These are phyloP conservation scores for Oemleria cerasiformis DNA, from an alignment of 306 rosid genomes.

Conservation along the genomic window DNA sequence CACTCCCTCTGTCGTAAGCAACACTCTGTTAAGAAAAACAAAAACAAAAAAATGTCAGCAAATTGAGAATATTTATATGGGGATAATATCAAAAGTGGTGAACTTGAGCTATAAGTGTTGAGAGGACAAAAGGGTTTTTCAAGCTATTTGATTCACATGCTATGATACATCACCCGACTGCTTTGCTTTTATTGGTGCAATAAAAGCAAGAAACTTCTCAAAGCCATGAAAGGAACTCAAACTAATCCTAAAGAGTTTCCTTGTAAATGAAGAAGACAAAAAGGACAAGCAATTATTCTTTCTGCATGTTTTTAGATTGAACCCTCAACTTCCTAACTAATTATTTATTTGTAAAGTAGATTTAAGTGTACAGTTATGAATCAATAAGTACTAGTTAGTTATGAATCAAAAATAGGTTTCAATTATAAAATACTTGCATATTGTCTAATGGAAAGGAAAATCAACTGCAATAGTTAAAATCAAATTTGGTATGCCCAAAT, in stretches of 20 bases:
- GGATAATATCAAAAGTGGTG: neutral
- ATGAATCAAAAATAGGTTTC: too few species aligned
- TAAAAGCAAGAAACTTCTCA: neutral
- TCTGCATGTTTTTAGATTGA: too few species aligned
- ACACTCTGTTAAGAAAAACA: conserved; percentile 56
- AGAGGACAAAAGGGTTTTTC: neutral
- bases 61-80: neutral
- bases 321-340: too few species aligned
- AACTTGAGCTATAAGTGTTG: neutral
- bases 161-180: neutral
- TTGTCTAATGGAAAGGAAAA: too few species aligned
- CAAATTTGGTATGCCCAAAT: neutral
- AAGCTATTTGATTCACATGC: neutral
- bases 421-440: too few species aligned
- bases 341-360: neutral
- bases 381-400: neutral
- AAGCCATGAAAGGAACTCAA: neutral
- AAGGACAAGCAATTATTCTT: neutral
- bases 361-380: neutral
- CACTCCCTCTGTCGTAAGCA: conserved; percentile 81
- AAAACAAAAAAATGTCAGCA: neutral
- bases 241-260: neutral
- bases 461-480: neutral
- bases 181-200: neutral
- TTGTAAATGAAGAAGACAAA: neutral